Percentiles rank a stretch among this genome's conserved stretches.
Conservation (phyloP, 768 basidiomycete genomes). For the Boletus vinaceobasis region DNA sequence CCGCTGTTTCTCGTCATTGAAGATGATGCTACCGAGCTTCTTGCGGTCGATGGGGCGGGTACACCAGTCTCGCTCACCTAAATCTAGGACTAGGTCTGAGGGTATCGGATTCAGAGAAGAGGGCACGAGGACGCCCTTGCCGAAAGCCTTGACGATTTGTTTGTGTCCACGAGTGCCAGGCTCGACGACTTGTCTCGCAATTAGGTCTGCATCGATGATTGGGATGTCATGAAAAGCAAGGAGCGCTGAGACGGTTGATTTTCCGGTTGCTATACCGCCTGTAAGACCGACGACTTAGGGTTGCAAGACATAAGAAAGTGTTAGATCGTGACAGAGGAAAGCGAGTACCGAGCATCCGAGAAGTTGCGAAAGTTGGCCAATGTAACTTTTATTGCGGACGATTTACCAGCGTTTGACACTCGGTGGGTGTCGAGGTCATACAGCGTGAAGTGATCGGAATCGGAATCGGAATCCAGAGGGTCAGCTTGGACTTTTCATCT, state of each 20-base stretch:
- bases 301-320: neutral
- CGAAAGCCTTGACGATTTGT: slow-evolving; percentile 69
- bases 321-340: neutral
- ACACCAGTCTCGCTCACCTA: slow-evolving; percentile 6
- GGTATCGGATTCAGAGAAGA: neutral
- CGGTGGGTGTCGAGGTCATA: no score
- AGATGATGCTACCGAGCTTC: slow-evolving; percentile 81
- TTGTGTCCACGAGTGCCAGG: slow-evolving; percentile 75
- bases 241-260: slow-evolving; percentile 84
- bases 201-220: slow-evolving; percentile 89
- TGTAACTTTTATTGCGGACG: no score
- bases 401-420: no score
- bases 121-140: slow-evolving; percentile 56
- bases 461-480: neutral
- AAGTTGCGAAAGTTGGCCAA: no score
- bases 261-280: slow-evolving; percentile 95
- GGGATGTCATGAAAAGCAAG: slow-evolving; percentile 66
- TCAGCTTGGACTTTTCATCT: neutral
- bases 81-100: neutral
- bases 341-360: slow-evolving; percentile 17
- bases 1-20: slow-evolving; percentile 70
- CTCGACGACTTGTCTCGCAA: slow-evolving; percentile 81
- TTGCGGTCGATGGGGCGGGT: slow-evolving; percentile 79
- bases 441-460: slow-evolving; percentile 18
- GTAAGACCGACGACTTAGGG: slow-evolving; percentile 85